A percentile compares a stretch with the other conserved stretches of the same genome.
These are phyloP conservation scores for Uronychia binucleata DNA, from an alignment of 73 alveolate species.

Conservation along the genomic window DNA sequence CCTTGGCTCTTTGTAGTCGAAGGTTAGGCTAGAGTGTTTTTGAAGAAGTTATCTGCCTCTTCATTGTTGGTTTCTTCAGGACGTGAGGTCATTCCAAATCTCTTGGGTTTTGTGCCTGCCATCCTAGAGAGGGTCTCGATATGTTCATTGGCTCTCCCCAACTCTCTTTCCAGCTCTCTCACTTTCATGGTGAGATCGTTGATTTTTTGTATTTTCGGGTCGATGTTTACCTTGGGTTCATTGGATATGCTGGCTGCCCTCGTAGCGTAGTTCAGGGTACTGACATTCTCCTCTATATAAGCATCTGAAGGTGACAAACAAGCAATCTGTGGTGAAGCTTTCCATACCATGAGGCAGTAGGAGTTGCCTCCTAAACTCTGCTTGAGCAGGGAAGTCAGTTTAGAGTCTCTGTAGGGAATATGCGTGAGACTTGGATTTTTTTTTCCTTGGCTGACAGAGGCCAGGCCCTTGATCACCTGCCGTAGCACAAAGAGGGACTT, in stretches of 20 bases:
- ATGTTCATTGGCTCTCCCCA: neutral
- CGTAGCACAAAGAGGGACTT: slow-evolving; percentile 91
- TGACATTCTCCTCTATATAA: slow-evolving; percentile 86
- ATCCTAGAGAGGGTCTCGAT: slow-evolving; percentile 10
- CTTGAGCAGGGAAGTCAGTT: slow-evolving; percentile 48
- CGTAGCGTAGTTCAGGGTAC: slow-evolving; percentile 93
- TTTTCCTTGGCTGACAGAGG: slow-evolving; percentile 18
- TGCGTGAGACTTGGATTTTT: slow-evolving; percentile 37
- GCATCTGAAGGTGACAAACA: slow-evolving; percentile 90
- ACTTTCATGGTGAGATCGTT: slow-evolving; percentile 63
- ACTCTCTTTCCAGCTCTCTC: slow-evolving; percentile 20
- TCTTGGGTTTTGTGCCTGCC: slow-evolving; percentile 33
- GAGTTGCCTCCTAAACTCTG: slow-evolving; percentile 62
- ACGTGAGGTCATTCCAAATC: slow-evolving; percentile 34
- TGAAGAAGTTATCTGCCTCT: neutral
- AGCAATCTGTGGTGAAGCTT: slow-evolving; percentile 59
- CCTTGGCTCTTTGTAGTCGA: neutral
- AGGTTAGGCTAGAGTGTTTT: neutral
- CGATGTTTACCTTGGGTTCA: slow-evolving; percentile 83
- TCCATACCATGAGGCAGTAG: slow-evolving; percentile 82
- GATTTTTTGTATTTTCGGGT: slow-evolving; percentile 71
- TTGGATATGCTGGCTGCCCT: slow-evolving; percentile 90
- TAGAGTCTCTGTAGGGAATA: slow-evolving; percentile 59
- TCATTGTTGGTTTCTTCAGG: neutral
- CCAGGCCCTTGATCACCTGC: slow-evolving; percentile 83